Conservation (phyloP, 148 eudicot genomes). For the Fallopia convolvulus region DNA sequence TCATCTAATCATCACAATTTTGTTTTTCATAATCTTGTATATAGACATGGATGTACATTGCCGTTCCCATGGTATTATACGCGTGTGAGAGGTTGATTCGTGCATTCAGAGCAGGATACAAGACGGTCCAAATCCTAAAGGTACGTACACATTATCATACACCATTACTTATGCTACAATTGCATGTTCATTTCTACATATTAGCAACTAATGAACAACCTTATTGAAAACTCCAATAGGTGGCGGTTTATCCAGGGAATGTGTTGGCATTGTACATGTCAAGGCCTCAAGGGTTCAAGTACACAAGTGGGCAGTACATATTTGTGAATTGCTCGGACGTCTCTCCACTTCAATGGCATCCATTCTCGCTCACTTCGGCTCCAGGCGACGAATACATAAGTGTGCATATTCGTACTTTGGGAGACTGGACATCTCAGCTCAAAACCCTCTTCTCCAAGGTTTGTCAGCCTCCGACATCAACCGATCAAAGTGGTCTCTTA, state of each 20-base stretch:
- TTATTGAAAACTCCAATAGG: slow-evolving; percentile 19
- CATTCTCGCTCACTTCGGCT: slow-evolving; percentile 58
- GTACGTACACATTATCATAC: slow-evolving; percentile 20
- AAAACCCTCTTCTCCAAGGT: slow-evolving; percentile 42
- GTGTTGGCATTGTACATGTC: slow-evolving; percentile 41
- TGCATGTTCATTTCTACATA: neutral
- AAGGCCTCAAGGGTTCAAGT: slow-evolving; percentile 45
- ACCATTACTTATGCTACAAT: neutral
- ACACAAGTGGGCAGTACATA: slow-evolving; percentile 53
- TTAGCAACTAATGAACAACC: neutral
- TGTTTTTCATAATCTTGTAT: neutral
- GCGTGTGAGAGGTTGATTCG: slow-evolving; percentile 38
- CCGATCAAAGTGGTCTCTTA: slow-evolving; percentile 50
- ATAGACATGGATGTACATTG: slow-evolving; percentile 62
- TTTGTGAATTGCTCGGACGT: slow-evolving; percentile 54
- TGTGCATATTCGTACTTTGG: slow-evolving; percentile 52
- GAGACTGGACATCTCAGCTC: slow-evolving; percentile 61
- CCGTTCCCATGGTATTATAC: slow-evolving; percentile 35
- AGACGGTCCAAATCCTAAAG: slow-evolving; percentile 38
- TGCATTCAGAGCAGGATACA: slow-evolving; percentile 38
- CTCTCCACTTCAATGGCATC: slow-evolving; percentile 67
- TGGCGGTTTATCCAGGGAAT: slow-evolving; percentile 58
- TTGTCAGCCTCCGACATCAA: slow-evolving; percentile 35
- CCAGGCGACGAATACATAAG: slow-evolving; percentile 60
- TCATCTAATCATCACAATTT: neutral